Evolutionary conservation across 1,284 basidiomycete genomes (phyloP).

Genomic region (Takashimella koratensis): DNA sequence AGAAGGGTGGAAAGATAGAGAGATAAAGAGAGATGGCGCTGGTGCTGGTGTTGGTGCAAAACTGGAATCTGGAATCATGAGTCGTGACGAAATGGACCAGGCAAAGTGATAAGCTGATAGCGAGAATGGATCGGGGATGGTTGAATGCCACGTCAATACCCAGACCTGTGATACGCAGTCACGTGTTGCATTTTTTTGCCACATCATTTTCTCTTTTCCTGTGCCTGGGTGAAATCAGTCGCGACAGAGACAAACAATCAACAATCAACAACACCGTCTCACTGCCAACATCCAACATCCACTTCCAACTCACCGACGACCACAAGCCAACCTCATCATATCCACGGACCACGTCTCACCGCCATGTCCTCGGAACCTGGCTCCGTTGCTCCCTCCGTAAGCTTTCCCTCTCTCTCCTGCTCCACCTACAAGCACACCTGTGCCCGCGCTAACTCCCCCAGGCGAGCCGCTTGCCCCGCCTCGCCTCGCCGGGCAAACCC

Average conservation of each 20-base stretch:
- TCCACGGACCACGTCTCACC: not conserved
- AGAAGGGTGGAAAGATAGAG: conserved; percentile 1
- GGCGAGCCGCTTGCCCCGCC: conserved; percentile 14
- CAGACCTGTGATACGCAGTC: conserved; percentile 11
- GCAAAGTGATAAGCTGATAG: conserved; percentile 1
- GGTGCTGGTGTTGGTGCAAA: too few species aligned
- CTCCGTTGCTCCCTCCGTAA: not conserved
- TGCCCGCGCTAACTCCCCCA: not conserved
- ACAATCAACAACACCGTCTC: conserved; percentile 1
- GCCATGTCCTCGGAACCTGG: conserved; percentile 20
- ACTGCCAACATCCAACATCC: not conserved
- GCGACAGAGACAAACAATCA: not conserved
- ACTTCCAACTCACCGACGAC: not conserved
- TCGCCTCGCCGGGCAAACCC: conserved; percentile 17
- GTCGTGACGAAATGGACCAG: conserved; percentile 1
- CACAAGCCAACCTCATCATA: not conserved
- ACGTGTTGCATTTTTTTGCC: not conserved
- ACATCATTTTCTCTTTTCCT: too few species aligned
- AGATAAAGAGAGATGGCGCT: not conserved
- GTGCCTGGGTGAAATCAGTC: too few species aligned
- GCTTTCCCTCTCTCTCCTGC: not conserved
- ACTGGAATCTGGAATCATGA: too few species aligned
- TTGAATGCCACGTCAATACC: conserved; percentile 10
- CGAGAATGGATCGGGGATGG: not conserved
- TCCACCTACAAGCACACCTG: not conserved